Conservation (phyloP, 768 basidiomycete species). For the Auricularia sp. region DNA sequence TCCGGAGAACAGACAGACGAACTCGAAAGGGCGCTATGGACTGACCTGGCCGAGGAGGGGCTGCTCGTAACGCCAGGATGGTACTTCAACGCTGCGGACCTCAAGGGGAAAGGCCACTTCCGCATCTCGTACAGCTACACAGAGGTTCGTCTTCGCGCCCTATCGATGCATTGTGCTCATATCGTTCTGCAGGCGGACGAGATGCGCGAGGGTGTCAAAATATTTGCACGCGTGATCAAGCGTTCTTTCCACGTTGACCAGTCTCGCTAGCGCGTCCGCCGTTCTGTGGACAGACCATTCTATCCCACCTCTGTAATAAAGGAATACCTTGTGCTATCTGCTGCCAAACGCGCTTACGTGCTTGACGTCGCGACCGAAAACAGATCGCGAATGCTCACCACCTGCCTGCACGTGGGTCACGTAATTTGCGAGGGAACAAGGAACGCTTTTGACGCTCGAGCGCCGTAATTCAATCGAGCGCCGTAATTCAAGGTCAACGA, state of each 20-base stretch:
- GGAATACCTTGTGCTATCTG: too few species aligned
- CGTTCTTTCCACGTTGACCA: not conserved
- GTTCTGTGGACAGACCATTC: too few species aligned
- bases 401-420: too few species aligned
- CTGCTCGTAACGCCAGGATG: slow-evolving; percentile 58
- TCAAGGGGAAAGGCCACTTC: not conserved
- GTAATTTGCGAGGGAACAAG: too few species aligned
- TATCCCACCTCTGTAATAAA: too few species aligned
- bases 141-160: not conserved
- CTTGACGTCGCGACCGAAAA: too few species aligned
- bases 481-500: too few species aligned
- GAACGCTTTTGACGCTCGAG: too few species aligned
- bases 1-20: slow-evolving; percentile 28
- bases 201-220: not conserved
- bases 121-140: not conserved
- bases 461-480: too few species aligned
- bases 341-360: too few species aligned
- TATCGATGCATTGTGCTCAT: not conserved
- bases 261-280: too few species aligned
- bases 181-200: not conserved
- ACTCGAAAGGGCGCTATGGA: slow-evolving; percentile 53
- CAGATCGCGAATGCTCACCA: too few species aligned
- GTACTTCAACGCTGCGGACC: slow-evolving; percentile 23
- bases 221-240: not conserved
- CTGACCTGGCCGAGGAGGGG: slow-evolving; percentile 46